Evolutionary conservation across 2,329 filamentous ascomycete species (phyloP).

Genomic region (Arthrobotrys iridis): DNA sequence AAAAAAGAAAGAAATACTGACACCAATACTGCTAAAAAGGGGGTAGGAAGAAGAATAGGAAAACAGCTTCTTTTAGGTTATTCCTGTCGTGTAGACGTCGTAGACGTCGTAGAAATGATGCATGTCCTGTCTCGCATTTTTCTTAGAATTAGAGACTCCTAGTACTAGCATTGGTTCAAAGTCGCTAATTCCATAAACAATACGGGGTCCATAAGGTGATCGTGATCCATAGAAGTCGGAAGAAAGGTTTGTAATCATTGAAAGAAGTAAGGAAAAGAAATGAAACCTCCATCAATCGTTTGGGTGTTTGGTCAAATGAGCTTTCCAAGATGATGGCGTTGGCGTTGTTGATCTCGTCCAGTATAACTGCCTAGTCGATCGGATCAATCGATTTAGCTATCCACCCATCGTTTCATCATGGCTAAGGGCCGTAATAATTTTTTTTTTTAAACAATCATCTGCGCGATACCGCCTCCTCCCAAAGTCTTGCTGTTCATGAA

Average conservation of each 20-base stretch:
- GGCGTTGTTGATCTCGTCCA: neutral
- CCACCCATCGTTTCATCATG: neutral
- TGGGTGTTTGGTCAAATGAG: neutral
- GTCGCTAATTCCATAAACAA: conserved; percentile 5
- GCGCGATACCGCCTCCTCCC: conserved; percentile 89
- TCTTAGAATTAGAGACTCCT: neutral
- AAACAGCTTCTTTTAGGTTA: neutral
- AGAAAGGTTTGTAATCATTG: neutral
- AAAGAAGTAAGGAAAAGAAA: neutral
- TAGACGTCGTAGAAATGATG: neutral
- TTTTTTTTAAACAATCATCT: conserved; percentile 85
- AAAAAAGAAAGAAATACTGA: conserved; percentile 8
- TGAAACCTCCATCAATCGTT: conserved; percentile 9
- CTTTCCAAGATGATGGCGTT: neutral
- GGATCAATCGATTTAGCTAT: no score
- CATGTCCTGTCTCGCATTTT: no score
- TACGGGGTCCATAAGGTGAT: neutral
- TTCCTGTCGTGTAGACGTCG: neutral
- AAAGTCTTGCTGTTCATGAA: conserved; percentile 96
- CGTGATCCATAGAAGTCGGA: conserved; percentile 14
- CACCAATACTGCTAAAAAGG: conserved; percentile 22
- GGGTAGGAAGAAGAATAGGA: neutral
- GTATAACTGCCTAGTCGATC: neutral
- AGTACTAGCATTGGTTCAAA: conserved; percentile 6
- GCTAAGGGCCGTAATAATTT: no score